Conservation (phyloP, 1,284 basidiomycete species). For the Leccinum insigne region DNA sequence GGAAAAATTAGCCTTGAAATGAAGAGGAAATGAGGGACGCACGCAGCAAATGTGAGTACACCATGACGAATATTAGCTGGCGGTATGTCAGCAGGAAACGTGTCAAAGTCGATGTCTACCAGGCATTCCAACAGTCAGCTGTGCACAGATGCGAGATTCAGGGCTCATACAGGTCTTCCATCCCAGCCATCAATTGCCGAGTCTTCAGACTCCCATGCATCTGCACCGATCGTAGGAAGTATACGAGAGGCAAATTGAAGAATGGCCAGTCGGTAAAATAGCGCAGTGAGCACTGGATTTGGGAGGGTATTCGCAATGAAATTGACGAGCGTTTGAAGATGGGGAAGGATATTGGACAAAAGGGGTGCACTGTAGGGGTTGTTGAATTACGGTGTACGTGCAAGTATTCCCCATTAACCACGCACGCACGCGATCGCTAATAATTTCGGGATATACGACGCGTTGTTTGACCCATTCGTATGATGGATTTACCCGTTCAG, state of each 20-base stretch:
- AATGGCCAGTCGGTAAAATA: slow-evolving; percentile 81
- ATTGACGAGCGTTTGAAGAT: slow-evolving; percentile 74
- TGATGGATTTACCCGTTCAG: too few relatives aligned
- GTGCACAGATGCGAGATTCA: slow-evolving; percentile 1
- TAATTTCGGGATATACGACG: too few relatives aligned
- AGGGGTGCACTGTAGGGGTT: slow-evolving; percentile 58
- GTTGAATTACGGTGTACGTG: neutral
- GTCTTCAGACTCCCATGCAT: slow-evolving; percentile 73
- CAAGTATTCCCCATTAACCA: too few relatives aligned
- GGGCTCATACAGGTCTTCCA: slow-evolving; percentile 61
- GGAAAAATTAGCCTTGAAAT: neutral
- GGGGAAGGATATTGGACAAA: slow-evolving; percentile 74
- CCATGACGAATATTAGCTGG: slow-evolving; percentile 81
- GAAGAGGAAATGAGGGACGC: slow-evolving; percentile 31
- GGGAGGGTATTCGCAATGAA: slow-evolving; percentile 82
- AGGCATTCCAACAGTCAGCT: slow-evolving; percentile 11
- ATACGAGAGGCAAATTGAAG: slow-evolving; percentile 87
- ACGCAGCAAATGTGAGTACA: slow-evolving; percentile 82
- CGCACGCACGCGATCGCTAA: too few relatives aligned
- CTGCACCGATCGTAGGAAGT: slow-evolving; percentile 79
- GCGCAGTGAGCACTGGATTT: slow-evolving; percentile 80
- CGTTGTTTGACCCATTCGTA: too few relatives aligned
- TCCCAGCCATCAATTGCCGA: slow-evolving; percentile 66
- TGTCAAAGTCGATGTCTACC: slow-evolving; percentile 72
- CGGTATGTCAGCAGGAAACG: slow-evolving; percentile 76